Percentiles rank a stretch among this genome's conserved stretches.
Evolutionary conservation across 2,329 filamentous ascomycete genomes (phyloP).

Genomic region (Penicillium brevicompactum): DNA sequence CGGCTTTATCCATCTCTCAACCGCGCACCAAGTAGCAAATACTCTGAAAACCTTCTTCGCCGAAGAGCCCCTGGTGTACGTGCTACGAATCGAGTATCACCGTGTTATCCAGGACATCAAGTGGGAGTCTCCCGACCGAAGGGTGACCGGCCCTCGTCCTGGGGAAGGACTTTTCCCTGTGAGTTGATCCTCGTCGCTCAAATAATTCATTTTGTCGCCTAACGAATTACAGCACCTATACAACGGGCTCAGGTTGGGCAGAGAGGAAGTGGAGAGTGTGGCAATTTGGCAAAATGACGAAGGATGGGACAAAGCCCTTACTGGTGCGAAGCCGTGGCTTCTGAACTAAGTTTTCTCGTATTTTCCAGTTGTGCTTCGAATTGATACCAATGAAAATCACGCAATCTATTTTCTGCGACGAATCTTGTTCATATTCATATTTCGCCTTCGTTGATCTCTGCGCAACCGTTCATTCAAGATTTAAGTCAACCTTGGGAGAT

Average conservation of each 20-base stretch:
- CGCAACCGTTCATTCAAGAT: background rate
- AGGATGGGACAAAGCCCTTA: slow-evolving; percentile 40
- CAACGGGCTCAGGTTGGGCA: slow-evolving; percentile 41
- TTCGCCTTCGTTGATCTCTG: background rate
- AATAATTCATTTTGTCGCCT: background rate
- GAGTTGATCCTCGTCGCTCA: slow-evolving; percentile 14
- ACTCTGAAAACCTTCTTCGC: slow-evolving; percentile 42
- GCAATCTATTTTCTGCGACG: background rate
- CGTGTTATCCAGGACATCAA: slow-evolving; percentile 31
- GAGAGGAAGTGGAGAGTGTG: slow-evolving; percentile 41
- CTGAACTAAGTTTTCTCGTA: slow-evolving; percentile 27
- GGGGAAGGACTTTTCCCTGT: slow-evolving; percentile 44
- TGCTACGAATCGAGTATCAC: slow-evolving; percentile 39
- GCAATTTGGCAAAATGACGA: slow-evolving; percentile 40
- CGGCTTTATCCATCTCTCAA: slow-evolving; percentile 44
- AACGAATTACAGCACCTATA: slow-evolving; percentile 36
- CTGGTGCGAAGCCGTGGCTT: slow-evolving; percentile 39
- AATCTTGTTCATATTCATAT: background rate
- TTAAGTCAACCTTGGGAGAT: too few relatives aligned
- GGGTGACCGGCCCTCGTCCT: slow-evolving; percentile 38
- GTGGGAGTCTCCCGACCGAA: slow-evolving; percentile 43
- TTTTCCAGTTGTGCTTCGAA: background rate
- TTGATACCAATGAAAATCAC: background rate
- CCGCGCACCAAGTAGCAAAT: slow-evolving; percentile 39
- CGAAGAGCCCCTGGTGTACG: slow-evolving; percentile 39